Evolutionary conservation across 495 filamentous ascomycete species (phyloP).

Genomic region (Lasiosphaeria ovina): DNA sequence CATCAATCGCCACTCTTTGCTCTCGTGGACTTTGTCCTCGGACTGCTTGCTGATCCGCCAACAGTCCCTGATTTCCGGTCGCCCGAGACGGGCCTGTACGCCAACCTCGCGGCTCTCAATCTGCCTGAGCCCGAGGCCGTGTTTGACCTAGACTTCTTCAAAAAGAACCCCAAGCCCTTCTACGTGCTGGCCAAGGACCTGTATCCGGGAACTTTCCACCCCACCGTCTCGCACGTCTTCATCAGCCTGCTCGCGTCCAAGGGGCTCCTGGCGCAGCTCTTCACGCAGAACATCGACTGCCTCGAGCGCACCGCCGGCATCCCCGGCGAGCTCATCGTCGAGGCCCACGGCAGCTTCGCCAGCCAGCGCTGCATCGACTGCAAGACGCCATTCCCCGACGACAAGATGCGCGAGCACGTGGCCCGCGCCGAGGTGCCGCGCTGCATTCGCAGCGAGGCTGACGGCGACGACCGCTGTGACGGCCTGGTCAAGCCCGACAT

Average conservation of each 20-base stretch:
- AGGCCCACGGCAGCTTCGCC: constrained; percentile 95
- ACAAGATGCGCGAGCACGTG: constrained; percentile 69
- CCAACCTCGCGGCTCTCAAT: constrained; percentile 79
- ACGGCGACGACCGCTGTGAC: constrained; percentile 49
- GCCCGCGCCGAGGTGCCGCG: constrained; percentile 60
- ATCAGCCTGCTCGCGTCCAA: constrained; percentile 70
- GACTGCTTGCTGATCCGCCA: too few relatives aligned
- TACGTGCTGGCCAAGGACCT: constrained; percentile 88
- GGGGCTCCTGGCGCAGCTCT: constrained; percentile 75
- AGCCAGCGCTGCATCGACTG: constrained; percentile 89
- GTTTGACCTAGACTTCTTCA: constrained; percentile 88
- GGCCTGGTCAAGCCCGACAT: constrained; percentile 96
- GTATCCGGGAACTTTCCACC: constrained; percentile 86
- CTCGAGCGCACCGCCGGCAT: constrained; percentile 87
- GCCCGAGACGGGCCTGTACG: constrained; percentile 72
- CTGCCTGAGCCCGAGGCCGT: constrained; percentile 76
- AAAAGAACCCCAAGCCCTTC: constrained; percentile 80
- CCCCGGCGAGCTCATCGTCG: constrained; percentile 74
- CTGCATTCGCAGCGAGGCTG: constrained; percentile 41
- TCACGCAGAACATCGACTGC: constrained; percentile 97
- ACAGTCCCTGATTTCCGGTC: constrained; percentile 72
- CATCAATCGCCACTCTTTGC: not conserved
- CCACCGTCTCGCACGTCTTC: constrained; percentile 85
- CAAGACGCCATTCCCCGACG: constrained; percentile 64
- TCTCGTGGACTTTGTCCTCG: constrained; percentile 23